These are phyloP conservation scores for Mycena epipterygia DNA, from an alignment of 768 basidiomycete species.

Conservation along the genomic window DNA sequence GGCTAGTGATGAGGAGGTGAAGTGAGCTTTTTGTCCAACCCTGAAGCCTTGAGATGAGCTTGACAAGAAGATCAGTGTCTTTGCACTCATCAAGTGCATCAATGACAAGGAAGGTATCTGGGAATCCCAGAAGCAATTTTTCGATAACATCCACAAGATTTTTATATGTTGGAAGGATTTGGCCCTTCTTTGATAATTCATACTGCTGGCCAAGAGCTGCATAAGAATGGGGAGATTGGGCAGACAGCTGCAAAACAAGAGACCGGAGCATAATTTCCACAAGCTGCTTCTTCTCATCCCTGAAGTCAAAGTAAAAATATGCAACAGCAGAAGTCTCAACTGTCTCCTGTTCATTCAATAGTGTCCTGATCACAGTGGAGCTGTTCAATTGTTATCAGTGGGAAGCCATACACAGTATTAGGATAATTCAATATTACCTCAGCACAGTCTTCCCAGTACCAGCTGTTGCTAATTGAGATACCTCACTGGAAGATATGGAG, in stretches of 20 bases:
- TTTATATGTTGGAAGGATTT: too few relatives aligned
- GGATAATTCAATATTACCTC: neutral
- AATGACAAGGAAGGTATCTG: too few relatives aligned
- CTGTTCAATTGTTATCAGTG: neutral
- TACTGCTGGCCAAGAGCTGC: neutral
- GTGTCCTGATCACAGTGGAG: neutral
- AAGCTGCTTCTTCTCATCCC: neutral
- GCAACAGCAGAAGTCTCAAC: neutral
- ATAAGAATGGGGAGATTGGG: neutral
- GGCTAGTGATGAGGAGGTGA: too few relatives aligned
- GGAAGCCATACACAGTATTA: neutral
- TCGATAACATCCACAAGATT: too few relatives aligned
- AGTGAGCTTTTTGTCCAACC: too few relatives aligned
- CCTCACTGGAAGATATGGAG: neutral
- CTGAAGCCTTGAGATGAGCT: too few relatives aligned
- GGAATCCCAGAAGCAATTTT: too few relatives aligned
- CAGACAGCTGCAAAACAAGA: neutral
- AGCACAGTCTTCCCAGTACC: neutral
- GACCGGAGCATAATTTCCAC: neutral
- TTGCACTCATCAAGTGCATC: too few relatives aligned
- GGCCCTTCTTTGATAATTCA: too few relatives aligned
- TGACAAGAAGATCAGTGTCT: too few relatives aligned
- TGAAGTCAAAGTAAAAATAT: too few relatives aligned
- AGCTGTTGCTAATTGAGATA: neutral
- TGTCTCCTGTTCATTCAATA: neutral